A percentile compares a stretch with the other conserved stretches of the same genome.
These are phyloP conservation scores for Volvox africanus DNA, from an alignment of 139 green algal species.

Conservation along the genomic window DNA sequence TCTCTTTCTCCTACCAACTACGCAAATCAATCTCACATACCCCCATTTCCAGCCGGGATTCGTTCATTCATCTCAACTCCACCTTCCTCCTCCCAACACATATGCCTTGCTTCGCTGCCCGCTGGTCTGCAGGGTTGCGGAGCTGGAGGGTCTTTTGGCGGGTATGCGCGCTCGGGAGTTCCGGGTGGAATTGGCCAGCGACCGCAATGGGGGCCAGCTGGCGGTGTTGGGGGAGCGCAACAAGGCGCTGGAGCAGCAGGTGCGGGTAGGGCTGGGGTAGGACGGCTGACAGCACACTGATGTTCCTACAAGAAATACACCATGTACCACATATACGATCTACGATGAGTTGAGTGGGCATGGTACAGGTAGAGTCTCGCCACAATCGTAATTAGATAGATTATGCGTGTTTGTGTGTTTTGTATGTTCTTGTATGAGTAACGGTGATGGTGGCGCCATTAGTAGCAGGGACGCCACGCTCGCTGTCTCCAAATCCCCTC, in stretches of 20 bases:
- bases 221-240: conserved; percentile 61
- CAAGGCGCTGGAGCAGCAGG: conserved; percentile 66
- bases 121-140: conserved; percentile 49
- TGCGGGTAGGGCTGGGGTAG: neutral
- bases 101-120: neutral
- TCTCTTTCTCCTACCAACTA: too few relatives aligned
- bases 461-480: neutral
- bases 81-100: neutral
- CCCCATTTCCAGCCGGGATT: too few relatives aligned
- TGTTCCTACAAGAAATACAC: too few relatives aligned
- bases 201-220: conserved; percentile 59
- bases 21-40: neutral
- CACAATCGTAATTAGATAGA: neutral
- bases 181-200: conserved; percentile 56
- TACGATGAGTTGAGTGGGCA: too few relatives aligned
- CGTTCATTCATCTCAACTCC: too few relatives aligned
- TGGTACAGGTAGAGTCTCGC: too few relatives aligned
- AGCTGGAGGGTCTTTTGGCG: conserved; percentile 81
- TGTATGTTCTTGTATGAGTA: neutral
- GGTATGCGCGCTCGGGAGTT: conserved; percentile 74
- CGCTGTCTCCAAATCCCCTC: neutral
- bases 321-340: too few relatives aligned
- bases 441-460: neutral
- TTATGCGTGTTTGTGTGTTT: neutral
- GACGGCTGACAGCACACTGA: too few relatives aligned